Evolutionary conservation across 2,329 filamentous ascomycete genomes (phyloP).

Genomic region (Diplodia scrobiculata): DNA sequence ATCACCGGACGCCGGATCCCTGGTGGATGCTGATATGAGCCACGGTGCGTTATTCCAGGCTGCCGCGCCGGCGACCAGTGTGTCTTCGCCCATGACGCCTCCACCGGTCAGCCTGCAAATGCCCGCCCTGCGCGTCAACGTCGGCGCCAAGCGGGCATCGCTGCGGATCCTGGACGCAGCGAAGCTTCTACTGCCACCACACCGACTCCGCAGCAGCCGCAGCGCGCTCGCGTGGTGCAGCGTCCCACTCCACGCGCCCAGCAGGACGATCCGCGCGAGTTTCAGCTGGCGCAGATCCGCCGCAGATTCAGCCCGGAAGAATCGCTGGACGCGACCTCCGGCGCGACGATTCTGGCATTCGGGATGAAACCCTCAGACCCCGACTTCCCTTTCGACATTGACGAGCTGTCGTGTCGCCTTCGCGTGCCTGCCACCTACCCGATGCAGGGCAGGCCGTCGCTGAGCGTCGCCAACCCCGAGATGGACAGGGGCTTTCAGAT

Average conservation of each 20-base stretch:
- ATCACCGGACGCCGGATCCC: constrained; percentile 20
- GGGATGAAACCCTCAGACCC: constrained; percentile 73
- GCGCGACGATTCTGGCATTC: constrained; percentile 63
- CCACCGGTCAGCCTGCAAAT: constrained; percentile 5
- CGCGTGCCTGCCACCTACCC: constrained; percentile 68
- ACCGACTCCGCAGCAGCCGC: constrained; percentile 31
- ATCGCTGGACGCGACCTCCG: constrained; percentile 49
- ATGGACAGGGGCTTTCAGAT: constrained; percentile 72
- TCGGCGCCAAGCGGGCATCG: constrained; percentile 20
- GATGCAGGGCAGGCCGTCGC: constrained; percentile 53
- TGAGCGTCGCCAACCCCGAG: constrained; percentile 68
- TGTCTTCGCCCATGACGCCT: constrained; percentile 53
- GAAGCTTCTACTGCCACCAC: constrained; percentile 30
- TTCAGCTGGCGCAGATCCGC: constrained; percentile 73
- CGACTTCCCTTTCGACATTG: constrained; percentile 78
- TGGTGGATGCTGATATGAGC: constrained; percentile 17
- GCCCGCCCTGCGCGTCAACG: constrained; percentile 23
- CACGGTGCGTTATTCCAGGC: constrained; percentile 40
- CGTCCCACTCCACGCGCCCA: constrained; percentile 69
- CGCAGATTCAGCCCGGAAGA: constrained; percentile 63
- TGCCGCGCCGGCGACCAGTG: constrained; percentile 57
- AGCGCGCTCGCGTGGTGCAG: constrained; percentile 56
- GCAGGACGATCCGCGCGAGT: constrained; percentile 67
- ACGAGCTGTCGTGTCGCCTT: constrained; percentile 67
- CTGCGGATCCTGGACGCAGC: constrained; percentile 29